Evolutionary conservation across 1,284 basidiomycete genomes (phyloP), one percentile per base, ranked within the genome.

Genomic region (Somion occarium): DNA sequence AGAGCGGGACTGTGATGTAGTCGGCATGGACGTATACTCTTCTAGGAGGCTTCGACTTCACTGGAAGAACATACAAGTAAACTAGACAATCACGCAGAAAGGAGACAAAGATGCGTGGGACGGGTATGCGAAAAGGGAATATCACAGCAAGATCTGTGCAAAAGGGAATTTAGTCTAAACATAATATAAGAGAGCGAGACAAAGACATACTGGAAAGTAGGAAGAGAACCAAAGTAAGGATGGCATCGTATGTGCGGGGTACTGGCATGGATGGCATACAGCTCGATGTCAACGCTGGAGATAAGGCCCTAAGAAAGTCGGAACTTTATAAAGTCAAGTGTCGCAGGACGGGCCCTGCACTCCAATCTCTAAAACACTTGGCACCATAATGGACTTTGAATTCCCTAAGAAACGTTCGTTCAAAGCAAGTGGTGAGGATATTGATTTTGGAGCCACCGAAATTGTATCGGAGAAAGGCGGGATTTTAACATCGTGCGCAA

Each of bases 1-100:
- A 66, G 19, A 93, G 80, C 2, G 94, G 94, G 0, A 86, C 86
- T 0, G 86, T 85, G 43, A 82, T 78, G 46, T 88, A 79, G 53
- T 88, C 83, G 19, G 93, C 67, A 1, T 73, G 74, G 34, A 91
- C 56, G 38, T 68, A 66, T 39, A 60, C 62, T 22, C 63, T 54
- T 27, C 57, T 48, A n/a, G 52, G 34, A 23, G 61, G 45, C 59
- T 60, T 47, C 59, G 55, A 46, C 56, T 18, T 22, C 12, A 23
- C 12, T 22, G 18, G 44, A 26, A 45, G 18, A 9, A 45, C n/a
- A 9, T 18, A 9, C 9, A 42, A 22, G 18, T 22, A 18, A 18
- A 22, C 39, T 18, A 42, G 18, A 5, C 39, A 34, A 7, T 15
- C 15, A 7, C 30, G 30, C 15, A 15, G 7, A 34, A 15, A 7